A percentile compares a stretch with the other conserved stretches of the same genome.
Evolutionary conservation across 140 eudicot genomes (phyloP).

Genomic region (Oenanthe javanica): DNA sequence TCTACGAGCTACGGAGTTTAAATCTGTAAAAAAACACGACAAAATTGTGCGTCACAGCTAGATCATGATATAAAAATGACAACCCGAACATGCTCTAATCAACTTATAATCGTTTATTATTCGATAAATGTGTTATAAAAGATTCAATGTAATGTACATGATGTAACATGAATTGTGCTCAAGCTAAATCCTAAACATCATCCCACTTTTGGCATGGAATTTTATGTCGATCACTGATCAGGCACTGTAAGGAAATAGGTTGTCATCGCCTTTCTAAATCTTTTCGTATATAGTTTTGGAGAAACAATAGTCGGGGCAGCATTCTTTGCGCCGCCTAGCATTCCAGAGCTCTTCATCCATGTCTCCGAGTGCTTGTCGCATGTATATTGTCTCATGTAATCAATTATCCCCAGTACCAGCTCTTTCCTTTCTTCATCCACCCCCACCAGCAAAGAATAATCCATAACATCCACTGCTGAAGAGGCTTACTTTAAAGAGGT

Average conservation of each 20-base stretch:
- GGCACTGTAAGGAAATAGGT: too few species aligned
- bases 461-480: constrained; percentile 7
- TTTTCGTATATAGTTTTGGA: constrained; percentile 86
- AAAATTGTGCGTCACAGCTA: background rate
- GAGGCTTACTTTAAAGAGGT: too few species aligned
- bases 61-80: background rate
- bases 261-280: constrained; percentile 83
- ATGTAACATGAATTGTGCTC: too few species aligned
- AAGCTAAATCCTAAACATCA: too few species aligned
- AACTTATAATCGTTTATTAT: background rate
- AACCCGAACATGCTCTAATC: background rate
- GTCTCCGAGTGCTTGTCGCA: constrained; percentile 83
- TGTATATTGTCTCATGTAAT: too few species aligned
- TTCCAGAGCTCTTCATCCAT: constrained; percentile 97
- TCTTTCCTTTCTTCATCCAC: too few species aligned
- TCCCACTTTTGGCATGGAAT: too few species aligned
- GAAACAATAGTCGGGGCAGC: constrained; percentile 87
- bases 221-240: too few species aligned
- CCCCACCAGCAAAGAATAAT: too few species aligned
- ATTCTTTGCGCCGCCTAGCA: constrained; percentile 89
- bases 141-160: too few species aligned
- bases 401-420: too few species aligned
- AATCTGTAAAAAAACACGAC: background rate
- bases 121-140: too few species aligned
- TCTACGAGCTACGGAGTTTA: background rate